These are phyloP conservation scores for Omphalotus olearius DNA, from an alignment of 1,284 basidiomycete genomes.

Conservation along the genomic window DNA sequence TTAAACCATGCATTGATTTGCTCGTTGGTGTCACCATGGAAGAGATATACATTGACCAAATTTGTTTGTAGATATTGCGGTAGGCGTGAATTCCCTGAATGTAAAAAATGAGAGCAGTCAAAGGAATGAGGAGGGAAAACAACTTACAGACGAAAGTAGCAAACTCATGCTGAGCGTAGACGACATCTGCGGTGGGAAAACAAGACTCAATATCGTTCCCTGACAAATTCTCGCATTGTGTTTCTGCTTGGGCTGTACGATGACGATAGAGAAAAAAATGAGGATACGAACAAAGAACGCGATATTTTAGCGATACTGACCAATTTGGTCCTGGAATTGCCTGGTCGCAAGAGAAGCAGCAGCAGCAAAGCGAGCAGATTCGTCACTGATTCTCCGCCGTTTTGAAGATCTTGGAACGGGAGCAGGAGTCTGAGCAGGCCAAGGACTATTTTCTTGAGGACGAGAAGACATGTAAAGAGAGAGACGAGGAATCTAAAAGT, in stretches of 20 bases:
- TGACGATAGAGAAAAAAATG: constrained; percentile 12
- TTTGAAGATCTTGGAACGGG: constrained; percentile 16
- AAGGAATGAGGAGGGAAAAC: constrained; percentile 3
- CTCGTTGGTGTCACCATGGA: constrained; percentile 47
- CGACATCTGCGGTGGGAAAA: constrained; percentile 50
- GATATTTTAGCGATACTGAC: constrained; percentile 34
- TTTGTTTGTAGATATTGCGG: constrained; percentile 42
- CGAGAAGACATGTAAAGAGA: constrained; percentile 16
- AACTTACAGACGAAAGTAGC: constrained; percentile 72
- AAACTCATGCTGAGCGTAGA: constrained; percentile 64
- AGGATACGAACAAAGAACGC: constrained; percentile 3
- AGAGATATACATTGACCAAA: constrained; percentile 55
- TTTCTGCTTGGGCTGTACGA: constrained; percentile 24
- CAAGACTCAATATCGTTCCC: constrained; percentile 71
- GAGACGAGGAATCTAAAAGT: constrained; percentile 16
- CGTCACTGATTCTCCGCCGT: constrained; percentile 9
- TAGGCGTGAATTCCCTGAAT: constrained; percentile 44
- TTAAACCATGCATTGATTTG: constrained; percentile 40
- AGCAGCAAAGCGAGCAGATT: neutral
- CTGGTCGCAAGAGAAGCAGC: constrained; percentile 8
- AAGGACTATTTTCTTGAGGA: constrained; percentile 13
- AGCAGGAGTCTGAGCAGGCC: constrained; percentile 14
- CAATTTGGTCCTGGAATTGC: constrained; percentile 16
- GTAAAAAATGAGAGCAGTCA: constrained; percentile 5
- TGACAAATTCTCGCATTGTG: constrained; percentile 35